A percentile compares a stretch with the other conserved stretches of the same genome.
Evolutionary conservation across 768 basidiomycete genomes (phyloP).

Genomic region (Butyriboletus loyo): DNA sequence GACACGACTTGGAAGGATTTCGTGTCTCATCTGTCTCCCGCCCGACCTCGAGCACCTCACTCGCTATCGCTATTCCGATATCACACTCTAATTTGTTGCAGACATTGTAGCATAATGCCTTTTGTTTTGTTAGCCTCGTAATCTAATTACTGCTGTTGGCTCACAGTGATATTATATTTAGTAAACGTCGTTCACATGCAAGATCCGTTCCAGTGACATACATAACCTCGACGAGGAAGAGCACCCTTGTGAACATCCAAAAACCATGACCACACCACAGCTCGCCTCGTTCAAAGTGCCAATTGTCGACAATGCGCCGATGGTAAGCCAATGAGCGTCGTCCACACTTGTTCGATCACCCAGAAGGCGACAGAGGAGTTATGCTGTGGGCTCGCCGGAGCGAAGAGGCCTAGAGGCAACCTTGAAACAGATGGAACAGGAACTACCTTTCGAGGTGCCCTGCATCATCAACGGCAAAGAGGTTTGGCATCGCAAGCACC

Average conservation of each 20-base stretch:
- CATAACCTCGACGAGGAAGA: neutral
- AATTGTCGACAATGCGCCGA: conserved; percentile 85
- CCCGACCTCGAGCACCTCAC: too few species aligned
- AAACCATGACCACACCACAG: conserved; percentile 63
- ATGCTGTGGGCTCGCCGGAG: conserved; percentile 77
- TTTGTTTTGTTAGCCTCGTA: neutral
- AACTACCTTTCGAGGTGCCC: conserved; percentile 89
- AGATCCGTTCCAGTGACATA: conserved; percentile 16
- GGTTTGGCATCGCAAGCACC: conserved; percentile 43
- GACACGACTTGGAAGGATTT: neutral
- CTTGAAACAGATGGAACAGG: conserved; percentile 73
- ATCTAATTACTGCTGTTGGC: neutral
- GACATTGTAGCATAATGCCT: neutral
- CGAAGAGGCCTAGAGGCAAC: conserved; percentile 70
- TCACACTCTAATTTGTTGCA: neutral
- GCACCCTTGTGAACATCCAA: conserved; percentile 6
- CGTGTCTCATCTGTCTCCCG: neutral
- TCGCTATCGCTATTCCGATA: neutral
- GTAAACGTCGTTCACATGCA: neutral
- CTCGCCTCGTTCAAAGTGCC: conserved; percentile 88
- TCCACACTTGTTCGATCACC: neutral
- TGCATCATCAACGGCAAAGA: conserved; percentile 88
- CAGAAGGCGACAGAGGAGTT: conserved; percentile 52
- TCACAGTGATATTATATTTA: conserved; percentile 1
- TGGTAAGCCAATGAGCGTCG: conserved; percentile 49